phyloP scores from a whole-genome alignment of 805 yeast genomes.

The Ogataea paraovalis region DNA sequence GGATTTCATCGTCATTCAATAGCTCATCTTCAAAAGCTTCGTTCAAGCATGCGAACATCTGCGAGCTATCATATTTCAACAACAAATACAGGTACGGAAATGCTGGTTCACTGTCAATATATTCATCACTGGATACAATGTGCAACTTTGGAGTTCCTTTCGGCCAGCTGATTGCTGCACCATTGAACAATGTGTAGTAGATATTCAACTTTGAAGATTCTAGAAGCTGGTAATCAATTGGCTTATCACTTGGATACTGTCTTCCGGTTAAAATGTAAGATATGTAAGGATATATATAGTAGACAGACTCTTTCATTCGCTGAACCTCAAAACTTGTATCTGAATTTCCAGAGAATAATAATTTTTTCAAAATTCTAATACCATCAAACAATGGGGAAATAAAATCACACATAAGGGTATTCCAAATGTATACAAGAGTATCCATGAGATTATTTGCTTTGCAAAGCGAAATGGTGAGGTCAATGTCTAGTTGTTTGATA shows the following conservation, averaged over 20 bases:
- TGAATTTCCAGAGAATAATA: slow-evolving; percentile 7
- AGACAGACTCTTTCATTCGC: slow-evolving; percentile 15
- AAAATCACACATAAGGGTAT: slow-evolving; percentile 63
- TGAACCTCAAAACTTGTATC: slow-evolving; percentile 9
- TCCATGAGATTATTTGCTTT: slow-evolving; percentile 52
- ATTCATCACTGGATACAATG: slow-evolving; percentile 23
- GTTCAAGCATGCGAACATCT: slow-evolving; percentile 63
- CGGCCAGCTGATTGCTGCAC: slow-evolving; percentile 47
- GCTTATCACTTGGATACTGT: slow-evolving; percentile 69
- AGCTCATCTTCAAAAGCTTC: slow-evolving; percentile 80
- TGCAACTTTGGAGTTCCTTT: slow-evolving; percentile 32
- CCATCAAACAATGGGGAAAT: slow-evolving; percentile 66
- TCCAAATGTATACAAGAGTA: slow-evolving; percentile 69
- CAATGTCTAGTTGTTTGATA: slow-evolving; percentile 67
- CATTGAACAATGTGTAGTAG: slow-evolving; percentile 58
- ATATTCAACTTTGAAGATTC: slow-evolving; percentile 45
- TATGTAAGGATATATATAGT: slow-evolving; percentile 54
- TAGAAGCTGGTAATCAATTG: slow-evolving; percentile 34
- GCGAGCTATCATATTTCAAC: slow-evolving; percentile 52
- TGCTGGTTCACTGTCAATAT: slow-evolving; percentile 38
- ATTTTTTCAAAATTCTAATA: slow-evolving; percentile 31
- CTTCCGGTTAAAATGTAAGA: slow-evolving; percentile 71
- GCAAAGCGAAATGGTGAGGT: slow-evolving; percentile 65
- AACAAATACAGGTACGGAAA: slow-evolving; percentile 69
- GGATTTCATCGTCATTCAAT: slow-evolving; percentile 56